These are phyloP conservation scores for Starmerella vaccinii DNA, from an alignment of 805 yeast species.

Conservation along the genomic window DNA sequence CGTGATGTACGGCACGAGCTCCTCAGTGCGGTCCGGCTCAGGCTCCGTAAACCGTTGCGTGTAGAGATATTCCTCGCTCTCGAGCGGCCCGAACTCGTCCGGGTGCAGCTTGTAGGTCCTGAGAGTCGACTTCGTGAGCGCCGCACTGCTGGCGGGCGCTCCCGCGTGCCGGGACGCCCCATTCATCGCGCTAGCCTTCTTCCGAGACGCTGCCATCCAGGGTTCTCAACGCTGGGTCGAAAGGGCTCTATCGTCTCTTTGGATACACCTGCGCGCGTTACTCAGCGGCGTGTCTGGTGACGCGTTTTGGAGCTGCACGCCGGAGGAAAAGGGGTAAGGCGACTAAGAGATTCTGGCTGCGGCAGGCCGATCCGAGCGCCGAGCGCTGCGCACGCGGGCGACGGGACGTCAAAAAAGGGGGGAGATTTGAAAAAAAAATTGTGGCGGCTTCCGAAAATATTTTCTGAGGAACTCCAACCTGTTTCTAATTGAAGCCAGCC, in stretches of 20 bases:
- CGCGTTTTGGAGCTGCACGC: background rate
- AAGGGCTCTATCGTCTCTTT: background rate
- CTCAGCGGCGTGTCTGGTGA: constrained; percentile 3
- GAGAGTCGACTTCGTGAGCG: background rate
- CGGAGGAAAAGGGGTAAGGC: background rate
- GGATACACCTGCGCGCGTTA: background rate
- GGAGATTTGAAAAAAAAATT: no score
- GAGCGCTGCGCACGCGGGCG: no score
- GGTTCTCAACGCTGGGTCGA: background rate
- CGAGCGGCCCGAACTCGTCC: constrained; percentile 62
- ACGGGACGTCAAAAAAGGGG: no score
- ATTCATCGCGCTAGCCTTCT: constrained; percentile 3
- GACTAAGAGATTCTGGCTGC: background rate
- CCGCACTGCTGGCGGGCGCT: background rate
- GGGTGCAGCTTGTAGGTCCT: constrained; percentile 13
- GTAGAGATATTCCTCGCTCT: constrained; percentile 55
- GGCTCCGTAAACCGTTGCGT: constrained; percentile 41
- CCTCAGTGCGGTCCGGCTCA: constrained; percentile 47
- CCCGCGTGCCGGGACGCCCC: background rate
- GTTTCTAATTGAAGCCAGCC: no score
- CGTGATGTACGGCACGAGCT: constrained; percentile 78
- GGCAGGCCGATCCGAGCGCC: background rate
- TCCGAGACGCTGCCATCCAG: constrained; percentile 2
- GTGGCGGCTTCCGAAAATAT: no score
- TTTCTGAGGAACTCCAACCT: no score